These are phyloP conservation scores for Medicago truncatula DNA, from an alignment of 306 rosid species.

Conservation along the genomic window DNA sequence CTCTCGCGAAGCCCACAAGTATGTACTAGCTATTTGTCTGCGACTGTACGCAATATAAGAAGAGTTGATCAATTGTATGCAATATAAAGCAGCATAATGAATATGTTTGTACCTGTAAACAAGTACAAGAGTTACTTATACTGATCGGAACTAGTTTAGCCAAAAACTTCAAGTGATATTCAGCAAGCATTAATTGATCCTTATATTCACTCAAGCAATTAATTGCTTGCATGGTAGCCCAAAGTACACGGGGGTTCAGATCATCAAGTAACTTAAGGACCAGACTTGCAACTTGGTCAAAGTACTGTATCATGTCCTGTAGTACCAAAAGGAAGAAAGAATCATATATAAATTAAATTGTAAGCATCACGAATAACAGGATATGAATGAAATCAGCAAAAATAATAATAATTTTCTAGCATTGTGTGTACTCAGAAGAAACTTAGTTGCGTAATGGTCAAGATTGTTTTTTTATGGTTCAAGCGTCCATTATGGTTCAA, in stretches of 20 bases:
- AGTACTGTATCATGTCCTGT: constrained; percentile 8
- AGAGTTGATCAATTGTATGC: neutral
- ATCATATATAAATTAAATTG: neutral
- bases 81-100: neutral
- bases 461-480: neutral
- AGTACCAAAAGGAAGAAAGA: neutral
- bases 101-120: constrained; percentile 33
- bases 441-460: neutral
- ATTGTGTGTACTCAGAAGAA: neutral
- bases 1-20: neutral
- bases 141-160: constrained; percentile 13
- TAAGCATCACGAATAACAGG: neutral
- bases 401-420: neutral
- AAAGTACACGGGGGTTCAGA: constrained; percentile 28
- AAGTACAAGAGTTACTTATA: neutral
- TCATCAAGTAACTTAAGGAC: constrained; percentile 26
- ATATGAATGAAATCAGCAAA: neutral
- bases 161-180: constrained; percentile 21
- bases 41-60: neutral
- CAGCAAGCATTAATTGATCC: neutral
- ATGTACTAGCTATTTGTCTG: neutral
- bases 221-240: constrained; percentile 36
- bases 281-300: constrained; percentile 4
- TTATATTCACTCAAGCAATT: neutral
- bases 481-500: neutral